phyloP scores from a whole-genome alignment of 352 stramenopile genomes.

The Pythium insidiosum region DNA sequence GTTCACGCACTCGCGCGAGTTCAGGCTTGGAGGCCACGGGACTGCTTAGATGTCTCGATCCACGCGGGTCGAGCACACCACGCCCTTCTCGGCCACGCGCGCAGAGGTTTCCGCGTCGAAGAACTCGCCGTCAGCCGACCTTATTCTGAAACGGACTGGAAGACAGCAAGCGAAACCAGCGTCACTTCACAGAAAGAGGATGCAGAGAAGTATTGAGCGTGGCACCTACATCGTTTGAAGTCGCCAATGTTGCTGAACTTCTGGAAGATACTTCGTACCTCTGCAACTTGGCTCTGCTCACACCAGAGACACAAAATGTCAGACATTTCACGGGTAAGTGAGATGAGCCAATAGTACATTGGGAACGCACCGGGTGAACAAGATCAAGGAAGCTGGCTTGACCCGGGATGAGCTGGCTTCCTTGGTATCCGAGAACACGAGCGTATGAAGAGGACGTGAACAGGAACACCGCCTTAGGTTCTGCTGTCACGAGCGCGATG shows the following conservation, averaged over 20 bases:
- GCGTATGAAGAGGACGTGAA: constrained; percentile 62
- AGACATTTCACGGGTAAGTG: neutral
- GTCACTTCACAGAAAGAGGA: neutral
- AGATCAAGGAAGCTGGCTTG: constrained; percentile 81
- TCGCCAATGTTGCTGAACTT: constrained; percentile 59
- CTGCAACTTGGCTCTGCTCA: constrained; percentile 39
- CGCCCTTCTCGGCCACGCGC: constrained; percentile 57
- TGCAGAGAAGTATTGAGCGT: neutral
- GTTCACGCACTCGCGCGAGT: neutral
- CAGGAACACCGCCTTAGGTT: constrained; percentile 52
- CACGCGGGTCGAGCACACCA: constrained; percentile 77
- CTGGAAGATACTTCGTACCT: constrained; percentile 56
- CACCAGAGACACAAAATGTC: neutral
- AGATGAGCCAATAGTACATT: neutral
- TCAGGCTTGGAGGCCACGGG: neutral
- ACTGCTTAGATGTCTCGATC: constrained; percentile 30
- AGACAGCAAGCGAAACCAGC: neutral
- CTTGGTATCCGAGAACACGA: constrained; percentile 69
- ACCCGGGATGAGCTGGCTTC: constrained; percentile 61
- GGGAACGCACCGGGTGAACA: constrained; percentile 58
- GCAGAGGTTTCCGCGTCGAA: constrained; percentile 67
- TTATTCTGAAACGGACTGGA: constrained; percentile 79
- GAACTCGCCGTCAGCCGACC: constrained; percentile 66
- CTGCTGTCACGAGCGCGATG: constrained; percentile 62
- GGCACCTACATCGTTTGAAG: constrained; percentile 52